Conservation (phyloP, 2,329 filamentous ascomycete species). For the Tricladium varicosporioides region DNA sequence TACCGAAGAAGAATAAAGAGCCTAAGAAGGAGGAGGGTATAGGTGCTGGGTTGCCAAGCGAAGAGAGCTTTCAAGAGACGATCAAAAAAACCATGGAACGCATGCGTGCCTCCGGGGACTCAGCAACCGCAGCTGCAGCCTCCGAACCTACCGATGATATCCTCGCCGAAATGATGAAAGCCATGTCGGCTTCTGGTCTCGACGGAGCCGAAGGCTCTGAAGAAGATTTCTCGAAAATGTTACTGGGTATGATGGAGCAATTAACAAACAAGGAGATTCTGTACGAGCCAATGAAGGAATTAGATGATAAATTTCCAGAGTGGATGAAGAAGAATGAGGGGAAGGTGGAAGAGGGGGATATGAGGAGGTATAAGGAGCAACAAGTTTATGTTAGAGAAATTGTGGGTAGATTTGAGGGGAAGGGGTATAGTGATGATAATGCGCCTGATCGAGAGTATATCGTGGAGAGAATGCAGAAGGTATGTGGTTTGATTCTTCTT, state of each 20-base stretch:
- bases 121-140: constrained; percentile 75
- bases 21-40: too few species aligned
- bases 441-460: constrained; percentile 83
- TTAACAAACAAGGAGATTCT: constrained; percentile 97
- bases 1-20: constrained; percentile 8
- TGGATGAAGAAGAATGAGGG: constrained; percentile 81
- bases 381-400: constrained; percentile 79
- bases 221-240: constrained; percentile 90
- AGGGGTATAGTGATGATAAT: constrained; percentile 79
- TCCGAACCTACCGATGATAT: constrained; percentile 73
- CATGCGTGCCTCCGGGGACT: constrained; percentile 85
- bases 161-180: constrained; percentile 87
- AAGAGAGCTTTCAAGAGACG: constrained; percentile 83
- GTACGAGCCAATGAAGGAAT: constrained; percentile 98
- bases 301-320: constrained; percentile 85
- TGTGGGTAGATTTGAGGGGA: constrained; percentile 81
- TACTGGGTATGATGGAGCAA: constrained; percentile 98
- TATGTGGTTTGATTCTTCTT: constrained; percentile 41
- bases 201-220: constrained; percentile 58
- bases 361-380: constrained; percentile 79
- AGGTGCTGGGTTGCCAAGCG: constrained; percentile 32
- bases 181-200: constrained; percentile 67
- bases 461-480: constrained; percentile 97
- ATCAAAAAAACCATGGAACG: constrained; percentile 94
- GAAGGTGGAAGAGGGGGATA: constrained; percentile 66